phyloP scores from a whole-genome alignment of 495 filamentous ascomycete genomes.

The Hyaloscypha finlandica region DNA sequence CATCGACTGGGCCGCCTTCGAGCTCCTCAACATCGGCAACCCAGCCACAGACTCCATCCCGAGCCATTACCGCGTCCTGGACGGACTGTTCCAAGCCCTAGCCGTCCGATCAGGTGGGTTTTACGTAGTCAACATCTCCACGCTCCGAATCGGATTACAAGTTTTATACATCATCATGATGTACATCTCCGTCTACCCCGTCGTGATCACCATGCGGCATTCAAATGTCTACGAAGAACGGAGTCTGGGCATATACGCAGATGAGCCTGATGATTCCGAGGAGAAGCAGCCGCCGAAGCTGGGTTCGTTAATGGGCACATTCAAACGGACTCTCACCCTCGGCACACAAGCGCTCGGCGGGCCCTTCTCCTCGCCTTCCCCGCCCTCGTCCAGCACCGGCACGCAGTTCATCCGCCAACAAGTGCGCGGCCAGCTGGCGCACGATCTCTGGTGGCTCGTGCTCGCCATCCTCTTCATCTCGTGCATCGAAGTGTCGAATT shows the following conservation, averaged over 20 bases:
- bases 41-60: constrained; percentile 58
- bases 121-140: constrained; percentile 73
- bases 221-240: constrained; percentile 70
- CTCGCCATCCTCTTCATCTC: constrained; percentile 73
- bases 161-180: constrained; percentile 91
- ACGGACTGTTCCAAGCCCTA: constrained; percentile 82
- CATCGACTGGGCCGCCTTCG: constrained; percentile 81
- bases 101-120: constrained; percentile 84
- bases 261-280: constrained; percentile 37
- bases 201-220: constrained; percentile 70
- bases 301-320: constrained; percentile 36
- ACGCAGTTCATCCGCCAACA: constrained; percentile 61
- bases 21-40: constrained; percentile 77
- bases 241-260: constrained; percentile 66
- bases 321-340: constrained; percentile 15
- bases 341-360: constrained; percentile 10
- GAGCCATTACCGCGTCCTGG: constrained; percentile 61
- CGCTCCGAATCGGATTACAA: constrained; percentile 70
- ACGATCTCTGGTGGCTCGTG: constrained; percentile 87
- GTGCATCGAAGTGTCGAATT: constrained; percentile 70
- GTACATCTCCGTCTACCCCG: constrained; percentile 81
- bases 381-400: neutral
- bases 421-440: constrained; percentile 76
- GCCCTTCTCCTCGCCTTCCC: constrained; percentile 25
- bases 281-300: constrained; percentile 14